Conservation (phyloP, 2,329 filamentous ascomycete genomes). For the Graphilbum sp. region DNA sequence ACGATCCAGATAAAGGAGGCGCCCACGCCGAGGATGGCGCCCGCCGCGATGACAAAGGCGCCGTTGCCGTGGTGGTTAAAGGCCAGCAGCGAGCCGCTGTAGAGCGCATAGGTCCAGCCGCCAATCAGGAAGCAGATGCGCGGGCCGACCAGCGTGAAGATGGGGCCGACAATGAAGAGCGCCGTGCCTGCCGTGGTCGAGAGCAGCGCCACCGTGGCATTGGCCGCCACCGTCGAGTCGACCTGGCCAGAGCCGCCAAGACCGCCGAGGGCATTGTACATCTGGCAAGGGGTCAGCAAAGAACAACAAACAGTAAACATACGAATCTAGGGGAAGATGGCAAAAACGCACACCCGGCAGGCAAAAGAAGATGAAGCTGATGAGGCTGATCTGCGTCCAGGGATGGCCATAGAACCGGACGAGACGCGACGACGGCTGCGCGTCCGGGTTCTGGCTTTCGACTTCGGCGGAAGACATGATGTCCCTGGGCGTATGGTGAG, state of each 20-base stretch:
- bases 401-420: slow-evolving; percentile 18
- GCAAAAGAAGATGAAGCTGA: slow-evolving; percentile 32
- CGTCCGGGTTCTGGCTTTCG: too few relatives aligned
- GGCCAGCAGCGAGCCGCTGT: slow-evolving; percentile 25
- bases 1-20: slow-evolving; percentile 28
- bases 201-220: slow-evolving; percentile 26
- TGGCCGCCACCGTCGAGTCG: slow-evolving; percentile 25
- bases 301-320: too few relatives aligned
- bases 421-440: too few relatives aligned
- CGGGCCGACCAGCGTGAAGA: slow-evolving; percentile 25
- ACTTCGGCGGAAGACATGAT: too few relatives aligned
- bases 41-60: slow-evolving; percentile 25
- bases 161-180: slow-evolving; percentile 25
- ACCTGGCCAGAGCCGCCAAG: slow-evolving; percentile 29
- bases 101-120: slow-evolving; percentile 28
- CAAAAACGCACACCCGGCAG: slow-evolving; percentile 22
- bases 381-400: slow-evolving; percentile 30
- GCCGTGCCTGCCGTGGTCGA: slow-evolving; percentile 25
- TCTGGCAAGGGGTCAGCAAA: too few relatives aligned
- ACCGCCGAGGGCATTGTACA: slow-evolving; percentile 30
- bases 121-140: slow-evolving; percentile 25
- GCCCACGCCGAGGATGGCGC: slow-evolving; percentile 27
- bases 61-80: slow-evolving; percentile 26
- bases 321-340: not conserved
- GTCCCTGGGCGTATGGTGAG: too few relatives aligned